Base-by-base conservation (phyloP, 768 basidiomycete species). In the Trametes cinnabarina region DNA sequence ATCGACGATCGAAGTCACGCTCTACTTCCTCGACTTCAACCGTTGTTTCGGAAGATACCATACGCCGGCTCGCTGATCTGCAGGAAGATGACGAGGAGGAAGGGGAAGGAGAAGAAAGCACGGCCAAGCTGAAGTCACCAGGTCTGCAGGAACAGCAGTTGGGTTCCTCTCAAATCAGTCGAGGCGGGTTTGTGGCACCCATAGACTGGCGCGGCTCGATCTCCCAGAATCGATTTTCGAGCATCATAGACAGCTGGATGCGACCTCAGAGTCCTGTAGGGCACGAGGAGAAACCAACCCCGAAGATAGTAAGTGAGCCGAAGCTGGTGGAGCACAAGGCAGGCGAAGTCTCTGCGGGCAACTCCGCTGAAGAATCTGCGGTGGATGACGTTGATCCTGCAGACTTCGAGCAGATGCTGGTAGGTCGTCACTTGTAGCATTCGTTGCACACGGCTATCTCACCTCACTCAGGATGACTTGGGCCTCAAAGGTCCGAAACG, bases 401-500 rank as follows among this genome's bases (percentile, higher is more conserved):
- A 9, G 74, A 76, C 28, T 90, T 92, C 58, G 87, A 91, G 54
- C 74, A 77, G 40, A 83, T 91, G 76, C 79, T 94, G 67, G 90
- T 90, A 65, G 49, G 84, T 71, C 3, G 5, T 28, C 20, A 25
- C 7, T 5, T 2, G 19, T 26, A 10, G n/a, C 22, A 17, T n/a
- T 7, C 9, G 32, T 40, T 17, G 12, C 28, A 15, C 3, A 42
- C 35, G 20, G 23, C 25, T 39, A 17, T 55, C 22, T 53, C 40
- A 57, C 19, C 30, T 63, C 47, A 52, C 11, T 12, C 54, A 94
- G 92, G 82, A 90, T 60, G 81, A 86, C 11, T 69, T 94, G 19
- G 88, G 83, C 9, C 64, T 94, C 57, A 90, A 88, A 68, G 88
- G 84, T n/a, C 79, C 82, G 1, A 82, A 83, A 61, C 81, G 88